Base-by-base conservation (phyloP, 306 rosid species). In the Lupinus albus region DNA sequence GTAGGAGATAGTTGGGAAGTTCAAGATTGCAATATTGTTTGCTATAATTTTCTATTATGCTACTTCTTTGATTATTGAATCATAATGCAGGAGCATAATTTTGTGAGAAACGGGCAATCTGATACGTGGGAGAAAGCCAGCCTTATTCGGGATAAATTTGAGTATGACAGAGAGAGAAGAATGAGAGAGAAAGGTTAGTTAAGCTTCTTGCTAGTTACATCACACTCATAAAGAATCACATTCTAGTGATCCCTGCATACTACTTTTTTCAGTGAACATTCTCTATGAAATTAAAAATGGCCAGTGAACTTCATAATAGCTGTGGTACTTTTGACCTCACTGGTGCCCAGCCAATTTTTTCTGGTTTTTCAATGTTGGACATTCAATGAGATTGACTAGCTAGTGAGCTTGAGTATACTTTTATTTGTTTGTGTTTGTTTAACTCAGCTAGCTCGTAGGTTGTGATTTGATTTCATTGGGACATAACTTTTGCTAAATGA, bases 121-220 rank as follows among this genome's bases (percentile, higher is more conserved):
- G 87, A 81, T 79, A 78, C 64, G 17, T 73, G 80, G 96, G 94
- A 90, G 64, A 88, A 77, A 75, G 95, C 80, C 67, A 81, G 46
- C 87, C 88, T 80, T 17, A 82, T 92, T 72, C 86, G 91, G 65
- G 96, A 92, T 78, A 89, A 89, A 75, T 92, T 92, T 77, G 98
- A 92, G 81, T 89, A 84, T 61, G 98, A 89, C 77, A 80, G 98
- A 68, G 95, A 92, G 81, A 86, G 64, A 82, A 87, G 96, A 83
- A 87, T 87, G 96, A 83, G 72, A 61, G 96, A 92, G 46, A 92
- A 85, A 87, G 98, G 95, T 92, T 73, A 71, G 91, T 77, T 45
- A 32, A 66, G 65, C 45, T 50, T 80, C 16, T 69, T 44, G 49
- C 14, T 48, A 0, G 70, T 15, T 30, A 32, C 11, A 5, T 11